These are phyloP conservation scores for Clavaria fumosa DNA, from an alignment of 768 basidiomycete genomes.

Conservation along the genomic window DNA sequence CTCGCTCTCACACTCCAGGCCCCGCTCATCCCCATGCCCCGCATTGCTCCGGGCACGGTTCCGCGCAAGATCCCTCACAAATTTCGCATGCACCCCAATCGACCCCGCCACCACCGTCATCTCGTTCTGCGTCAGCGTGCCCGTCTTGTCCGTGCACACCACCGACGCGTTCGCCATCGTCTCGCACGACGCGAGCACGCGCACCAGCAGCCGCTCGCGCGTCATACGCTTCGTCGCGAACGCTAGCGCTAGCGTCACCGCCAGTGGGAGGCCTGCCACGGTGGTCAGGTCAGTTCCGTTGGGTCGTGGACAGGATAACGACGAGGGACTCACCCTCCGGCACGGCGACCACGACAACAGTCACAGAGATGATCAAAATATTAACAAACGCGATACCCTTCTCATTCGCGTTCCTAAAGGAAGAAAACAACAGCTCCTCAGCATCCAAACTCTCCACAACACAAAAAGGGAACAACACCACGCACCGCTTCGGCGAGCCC, in stretches of 20 bases:
- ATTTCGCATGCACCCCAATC: slow-evolving; percentile 87
- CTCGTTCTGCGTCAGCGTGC: slow-evolving; percentile 86
- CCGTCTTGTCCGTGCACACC: slow-evolving; percentile 92
- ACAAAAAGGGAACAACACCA: slow-evolving; percentile 2
- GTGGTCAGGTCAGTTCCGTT: too few species aligned
- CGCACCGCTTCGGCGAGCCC: slow-evolving; percentile 39
- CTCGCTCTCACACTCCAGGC: slow-evolving; percentile 2
- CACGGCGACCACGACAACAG: slow-evolving; percentile 78
- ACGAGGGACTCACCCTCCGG: slow-evolving; percentile 45
- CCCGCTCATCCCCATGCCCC: slow-evolving; percentile 5
- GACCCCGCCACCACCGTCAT: slow-evolving; percentile 98
- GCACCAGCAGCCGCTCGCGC: slow-evolving; percentile 84
- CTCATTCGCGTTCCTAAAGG: slow-evolving; percentile 45
- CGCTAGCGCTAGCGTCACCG: slow-evolving; percentile 56
- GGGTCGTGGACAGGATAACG: neutral
- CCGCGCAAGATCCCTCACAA: slow-evolving; percentile 51
- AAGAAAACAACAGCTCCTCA: too few species aligned
- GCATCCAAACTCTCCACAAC: too few species aligned
- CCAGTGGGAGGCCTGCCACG: slow-evolving; percentile 5
- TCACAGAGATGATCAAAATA: slow-evolving; percentile 89
- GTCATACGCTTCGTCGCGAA: slow-evolving; percentile 99
- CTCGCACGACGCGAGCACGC: slow-evolving; percentile 92
- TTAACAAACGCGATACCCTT: slow-evolving; percentile 84
- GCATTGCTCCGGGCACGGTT: slow-evolving; percentile 9
- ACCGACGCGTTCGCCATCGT: slow-evolving; percentile 98